Evolutionary conservation across 306 rosid species (phyloP).

Genomic region (Pyrus bretschneideri): DNA sequence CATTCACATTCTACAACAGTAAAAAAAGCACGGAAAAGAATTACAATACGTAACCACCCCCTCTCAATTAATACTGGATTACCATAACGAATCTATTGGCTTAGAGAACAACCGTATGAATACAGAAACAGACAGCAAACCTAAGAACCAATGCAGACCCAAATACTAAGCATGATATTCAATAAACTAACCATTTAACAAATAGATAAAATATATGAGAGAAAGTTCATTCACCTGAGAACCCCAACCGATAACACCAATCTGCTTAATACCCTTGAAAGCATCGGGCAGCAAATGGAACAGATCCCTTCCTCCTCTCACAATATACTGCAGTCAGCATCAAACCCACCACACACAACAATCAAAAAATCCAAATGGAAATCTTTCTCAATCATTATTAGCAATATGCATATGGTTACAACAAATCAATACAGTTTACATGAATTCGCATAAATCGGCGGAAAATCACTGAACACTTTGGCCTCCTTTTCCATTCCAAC

Average conservation of each 20-base stretch:
- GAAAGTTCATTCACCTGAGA: conserved; percentile 58
- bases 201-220: neutral
- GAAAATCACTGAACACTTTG: no score
- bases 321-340: conserved; percentile 47
- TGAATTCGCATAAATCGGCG: no score
- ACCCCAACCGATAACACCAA: conserved; percentile 99
- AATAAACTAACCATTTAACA: neutral
- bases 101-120: neutral
- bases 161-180: neutral
- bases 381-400: neutral
- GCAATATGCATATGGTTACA: neutral
- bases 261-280: conserved; percentile 86
- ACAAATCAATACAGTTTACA: neutral
- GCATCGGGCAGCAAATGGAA: conserved; percentile 81
- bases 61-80: neutral
- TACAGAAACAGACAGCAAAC: neutral
- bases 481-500: neutral
- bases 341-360: neutral
- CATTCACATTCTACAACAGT: neutral
- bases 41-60: no score
- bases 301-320: conserved; percentile 88
- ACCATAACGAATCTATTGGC: neutral
- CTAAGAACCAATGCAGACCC: neutral
- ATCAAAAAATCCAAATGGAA: neutral
- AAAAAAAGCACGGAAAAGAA: neutral